Percentiles rank a stretch among this genome's conserved stretches.
Evolutionary conservation across 345 rosid species (phyloP).

Genomic region (Cardamine resedifolia): DNA sequence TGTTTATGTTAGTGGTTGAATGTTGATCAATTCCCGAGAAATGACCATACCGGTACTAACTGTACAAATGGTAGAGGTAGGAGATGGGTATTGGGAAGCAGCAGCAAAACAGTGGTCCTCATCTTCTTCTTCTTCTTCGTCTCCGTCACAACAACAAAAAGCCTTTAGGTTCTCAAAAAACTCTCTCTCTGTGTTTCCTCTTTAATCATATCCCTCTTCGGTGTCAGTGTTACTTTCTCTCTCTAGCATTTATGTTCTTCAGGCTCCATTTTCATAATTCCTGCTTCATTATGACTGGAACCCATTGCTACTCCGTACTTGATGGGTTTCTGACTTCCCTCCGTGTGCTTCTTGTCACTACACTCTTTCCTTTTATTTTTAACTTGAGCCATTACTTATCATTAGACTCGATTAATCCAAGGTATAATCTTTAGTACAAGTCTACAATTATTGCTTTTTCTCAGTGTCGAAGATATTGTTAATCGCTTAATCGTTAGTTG

Average conservation of each 20-base stretch:
- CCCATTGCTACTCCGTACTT: conserved; percentile 24
- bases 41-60: conserved; percentile 11
- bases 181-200: conserved; percentile 26
- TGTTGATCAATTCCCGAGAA: conserved; percentile 5
- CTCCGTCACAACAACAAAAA: conserved; percentile 7
- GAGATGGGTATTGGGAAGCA: conserved; percentile 21
- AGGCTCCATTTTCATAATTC: conserved; percentile 29
- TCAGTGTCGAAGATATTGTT: neutral
- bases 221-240: conserved; percentile 34
- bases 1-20: conserved; percentile 14
- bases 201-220: conserved; percentile 21
- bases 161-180: neutral
- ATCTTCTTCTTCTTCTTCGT: neutral
- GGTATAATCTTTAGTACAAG: neutral
- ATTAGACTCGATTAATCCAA: neutral
- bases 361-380: conserved; percentile 2
- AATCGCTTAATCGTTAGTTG: neutral
- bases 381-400: neutral
- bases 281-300: conserved; percentile 24
- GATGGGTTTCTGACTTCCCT: conserved; percentile 31
- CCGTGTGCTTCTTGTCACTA: conserved; percentile 28
- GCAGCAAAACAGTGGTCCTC: conserved; percentile 31
- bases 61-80: conserved; percentile 19
- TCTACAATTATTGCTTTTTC: neutral
- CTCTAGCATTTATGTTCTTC: conserved; percentile 22